These are phyloP conservation scores for Pythium myriotylum DNA, from an alignment of 352 stramenopile genomes.

Conservation along the genomic window DNA sequence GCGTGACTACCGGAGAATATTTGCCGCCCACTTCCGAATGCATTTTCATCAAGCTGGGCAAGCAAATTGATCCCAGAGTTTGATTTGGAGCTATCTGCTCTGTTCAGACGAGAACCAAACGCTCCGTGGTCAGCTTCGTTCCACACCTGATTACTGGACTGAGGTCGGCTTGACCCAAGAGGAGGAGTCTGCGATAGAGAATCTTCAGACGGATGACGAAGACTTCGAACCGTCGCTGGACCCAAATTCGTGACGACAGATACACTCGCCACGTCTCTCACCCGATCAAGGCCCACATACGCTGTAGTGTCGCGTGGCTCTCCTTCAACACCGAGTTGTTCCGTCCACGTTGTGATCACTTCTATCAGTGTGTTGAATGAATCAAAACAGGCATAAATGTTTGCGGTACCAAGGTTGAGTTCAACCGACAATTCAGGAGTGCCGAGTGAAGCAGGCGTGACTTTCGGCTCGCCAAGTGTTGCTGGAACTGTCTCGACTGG, in stretches of 20 bases:
- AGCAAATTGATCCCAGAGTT: constrained; percentile 53
- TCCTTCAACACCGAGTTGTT: constrained; percentile 63
- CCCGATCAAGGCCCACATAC: constrained; percentile 75
- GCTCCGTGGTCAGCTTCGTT: no score
- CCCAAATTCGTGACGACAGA: constrained; percentile 75
- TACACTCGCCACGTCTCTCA: constrained; percentile 54
- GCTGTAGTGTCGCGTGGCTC: constrained; percentile 71
- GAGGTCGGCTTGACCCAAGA: constrained; percentile 1
- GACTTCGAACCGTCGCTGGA: constrained; percentile 25
- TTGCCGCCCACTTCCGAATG: constrained; percentile 64
- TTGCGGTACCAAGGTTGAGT: constrained; percentile 79
- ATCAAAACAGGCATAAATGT: constrained; percentile 90
- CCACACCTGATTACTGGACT: no score
- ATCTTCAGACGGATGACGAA: constrained; percentile 19
- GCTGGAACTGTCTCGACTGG: constrained; percentile 14
- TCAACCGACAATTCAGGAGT: constrained; percentile 81
- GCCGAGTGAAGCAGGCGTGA: constrained; percentile 40
- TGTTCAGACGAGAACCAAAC: no score
- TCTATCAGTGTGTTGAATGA: constrained; percentile 88
- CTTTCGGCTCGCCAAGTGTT: constrained; percentile 19
- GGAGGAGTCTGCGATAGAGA: constrained; percentile 16
- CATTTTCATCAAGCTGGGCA: constrained; percentile 79
- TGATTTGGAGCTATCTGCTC: no score
- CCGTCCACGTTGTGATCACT: constrained; percentile 65
- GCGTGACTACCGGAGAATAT: constrained; percentile 68